These are phyloP conservation scores for Colletotrichum sp. DNA, from an alignment of 2,329 filamentous ascomycete genomes.

Conservation along the genomic window DNA sequence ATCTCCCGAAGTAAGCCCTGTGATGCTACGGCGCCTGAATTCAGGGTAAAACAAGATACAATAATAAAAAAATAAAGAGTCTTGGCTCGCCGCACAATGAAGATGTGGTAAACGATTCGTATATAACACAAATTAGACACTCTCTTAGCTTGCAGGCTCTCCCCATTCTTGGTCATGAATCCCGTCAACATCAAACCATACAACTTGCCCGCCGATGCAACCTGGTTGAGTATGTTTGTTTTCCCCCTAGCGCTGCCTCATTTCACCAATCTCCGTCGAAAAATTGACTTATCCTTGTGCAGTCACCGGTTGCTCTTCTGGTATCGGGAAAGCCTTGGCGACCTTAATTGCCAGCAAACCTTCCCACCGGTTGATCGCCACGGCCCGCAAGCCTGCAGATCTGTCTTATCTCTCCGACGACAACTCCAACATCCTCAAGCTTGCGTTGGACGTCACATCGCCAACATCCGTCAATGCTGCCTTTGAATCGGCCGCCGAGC, in stretches of 20 bases:
- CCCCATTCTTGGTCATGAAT: constrained; percentile 26
- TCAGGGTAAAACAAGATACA: neutral
- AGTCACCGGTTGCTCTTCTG: constrained; percentile 56
- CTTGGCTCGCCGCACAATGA: neutral
- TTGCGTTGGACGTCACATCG: constrained; percentile 53
- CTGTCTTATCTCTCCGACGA: constrained; percentile 44
- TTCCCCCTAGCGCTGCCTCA: no score
- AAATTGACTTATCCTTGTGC: neutral
- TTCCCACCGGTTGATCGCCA: constrained; percentile 49
- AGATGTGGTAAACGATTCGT: neutral
- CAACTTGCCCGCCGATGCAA: constrained; percentile 37
- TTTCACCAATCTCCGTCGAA: neutral
- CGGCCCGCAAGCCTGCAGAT: constrained; percentile 46
- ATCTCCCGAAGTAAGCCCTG: neutral
- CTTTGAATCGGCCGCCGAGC: constrained; percentile 31
- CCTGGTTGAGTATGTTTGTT: constrained; percentile 40
- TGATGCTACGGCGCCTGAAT: neutral
- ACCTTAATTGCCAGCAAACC: constrained; percentile 37
- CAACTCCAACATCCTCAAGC: constrained; percentile 43
- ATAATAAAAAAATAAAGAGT: neutral
- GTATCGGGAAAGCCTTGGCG: constrained; percentile 48
- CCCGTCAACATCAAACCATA: constrained; percentile 35
- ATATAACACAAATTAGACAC: neutral
- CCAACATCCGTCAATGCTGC: constrained; percentile 37
- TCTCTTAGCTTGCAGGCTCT: neutral